Base-by-base conservation (phyloP, 441 rosid species). In the Jatropha multifida region DNA sequence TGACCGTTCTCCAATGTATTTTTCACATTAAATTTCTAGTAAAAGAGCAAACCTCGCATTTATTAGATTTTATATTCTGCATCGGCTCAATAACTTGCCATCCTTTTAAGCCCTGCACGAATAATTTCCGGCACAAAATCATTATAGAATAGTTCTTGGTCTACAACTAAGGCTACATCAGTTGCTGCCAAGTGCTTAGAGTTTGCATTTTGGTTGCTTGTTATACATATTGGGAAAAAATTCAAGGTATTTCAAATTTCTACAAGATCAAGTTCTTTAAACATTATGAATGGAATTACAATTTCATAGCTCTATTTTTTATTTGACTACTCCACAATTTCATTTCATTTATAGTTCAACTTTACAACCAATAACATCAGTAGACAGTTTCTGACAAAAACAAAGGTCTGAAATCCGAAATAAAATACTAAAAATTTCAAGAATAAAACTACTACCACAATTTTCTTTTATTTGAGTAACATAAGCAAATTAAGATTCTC, bases 1-100 rank as follows among this genome's bases (percentile, higher is more conserved):
- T 5, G 3, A 44, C 54, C 54, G 61, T 46, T 17, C 3, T 2
- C 13, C 40, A 49, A 55, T 5, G 44, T 49, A 70, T 23, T 9
- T 9, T 48, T 65, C 49, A 23, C 2, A 12, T 20, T 7, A 20
- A 63, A 48, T 18, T 51, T 38, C 37, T 26, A 2, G 58, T 3
- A 18, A 68, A 0, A 63, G 69, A 60, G 78, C 92, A 62, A 83
- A 91, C 97, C 97, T 89, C 69, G 79, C 99, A 92, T 27, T 44
- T 61, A 74, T 12, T 26, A 0, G 85, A 76, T 49, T 82, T 82
- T 68, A 76, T 14, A 20, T 82, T 81, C 76, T 64, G 79, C 76
- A 77, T 65, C 58, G 76, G 74, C 71, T 79, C 61, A 73, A 80
- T 59, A 65, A 82, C 70, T 71, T 83, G 76, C 94, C 88, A 89